Base-by-base conservation (phyloP, 2,329 filamentous ascomycete species). In the Talaromyces atroroseus region DNA sequence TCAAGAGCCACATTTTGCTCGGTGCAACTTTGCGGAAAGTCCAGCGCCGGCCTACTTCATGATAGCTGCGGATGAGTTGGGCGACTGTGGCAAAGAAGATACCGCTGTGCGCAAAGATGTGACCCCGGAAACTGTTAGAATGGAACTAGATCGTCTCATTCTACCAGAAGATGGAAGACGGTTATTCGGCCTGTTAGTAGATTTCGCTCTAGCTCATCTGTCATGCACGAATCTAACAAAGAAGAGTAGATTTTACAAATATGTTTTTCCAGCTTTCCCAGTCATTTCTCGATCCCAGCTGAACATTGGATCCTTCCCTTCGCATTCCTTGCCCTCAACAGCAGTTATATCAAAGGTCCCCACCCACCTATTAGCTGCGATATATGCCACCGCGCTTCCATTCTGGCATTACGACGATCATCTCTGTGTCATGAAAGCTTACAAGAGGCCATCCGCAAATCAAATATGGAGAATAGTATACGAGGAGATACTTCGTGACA, bases 391-490 rank as follows among this genome's bases (percentile, higher is more conserved):
- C 1, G 64, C 68, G 2, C 60, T 70, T 12, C 64, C 68, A 2
- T 71, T 71, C 49, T 62, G 63, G 34, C 63, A 60, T 2, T 66
- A 68, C 38, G 69, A 71, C 42, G 64, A 69, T 29, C 65, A 63
- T 11, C 57, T 69, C 3, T 68, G 66, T 51, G 61, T 70, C 2
- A 47, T 67, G 11, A 61, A 62, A 38, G 66, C 65, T 0, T 70
- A 69, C 52, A 61, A 64, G n/a, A 47, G 58, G 14, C 63, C 65
- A 0, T 63, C 66, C 2, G 54, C 64, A 1, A 55, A 63, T 23
- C 61, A 58, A 2, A 56, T 70, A 2, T 70, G 67, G 67, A 65
- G 65, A 2, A 62, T 70, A 48, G 61, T 63, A 6, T 67, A 68
- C 49, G 64, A 68, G 50, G 55, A 65, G 18, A 46, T 70, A 20